Evolutionary conservation across 1,284 basidiomycete species (phyloP).

Genomic region (Sporisorium exsertum): DNA sequence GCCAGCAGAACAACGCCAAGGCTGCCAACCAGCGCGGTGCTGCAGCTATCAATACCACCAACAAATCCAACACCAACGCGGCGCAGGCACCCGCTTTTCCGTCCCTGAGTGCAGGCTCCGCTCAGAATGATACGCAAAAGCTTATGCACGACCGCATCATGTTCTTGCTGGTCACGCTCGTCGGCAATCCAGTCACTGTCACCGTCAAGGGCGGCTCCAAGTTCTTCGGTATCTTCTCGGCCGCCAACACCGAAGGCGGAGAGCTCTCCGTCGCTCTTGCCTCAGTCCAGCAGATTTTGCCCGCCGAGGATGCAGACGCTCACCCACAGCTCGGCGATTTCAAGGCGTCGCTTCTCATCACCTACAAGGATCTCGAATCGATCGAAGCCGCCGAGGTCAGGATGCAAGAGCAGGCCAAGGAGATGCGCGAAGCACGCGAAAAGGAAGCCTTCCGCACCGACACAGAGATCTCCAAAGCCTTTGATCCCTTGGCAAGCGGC

Average conservation of each 20-base stretch:
- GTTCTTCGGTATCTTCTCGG: constrained; percentile 64
- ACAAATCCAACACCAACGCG: constrained; percentile 14
- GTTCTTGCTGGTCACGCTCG: constrained; percentile 55
- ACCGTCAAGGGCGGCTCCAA: constrained; percentile 51
- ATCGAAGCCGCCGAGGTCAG: constrained; percentile 53
- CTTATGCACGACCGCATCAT: constrained; percentile 55
- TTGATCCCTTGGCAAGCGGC: constrained; percentile 53
- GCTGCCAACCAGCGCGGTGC: constrained; percentile 22
- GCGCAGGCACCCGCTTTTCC: constrained; percentile 32
- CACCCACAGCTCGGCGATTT: constrained; percentile 47
- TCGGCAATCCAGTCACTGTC: constrained; percentile 60
- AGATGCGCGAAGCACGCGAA: constrained; percentile 46
- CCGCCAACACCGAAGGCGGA: constrained; percentile 50
- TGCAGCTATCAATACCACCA: constrained; percentile 12
- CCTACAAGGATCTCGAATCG: constrained; percentile 55
- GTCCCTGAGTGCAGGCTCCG: constrained; percentile 20
- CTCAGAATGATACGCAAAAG: constrained; percentile 39
- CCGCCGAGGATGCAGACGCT: constrained; percentile 23
- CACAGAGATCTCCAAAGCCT: constrained; percentile 59
- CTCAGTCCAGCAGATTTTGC: constrained; percentile 54
- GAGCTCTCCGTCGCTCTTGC: constrained; percentile 58
- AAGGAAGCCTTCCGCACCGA: constrained; percentile 62
- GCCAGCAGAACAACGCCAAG: constrained; percentile 28
- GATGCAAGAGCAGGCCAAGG: constrained; percentile 54
- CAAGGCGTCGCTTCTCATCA: constrained; percentile 51